Base-by-base conservation (phyloP, 2,329 filamentous ascomycete species). In the Aureobasidium sp. region DNA sequence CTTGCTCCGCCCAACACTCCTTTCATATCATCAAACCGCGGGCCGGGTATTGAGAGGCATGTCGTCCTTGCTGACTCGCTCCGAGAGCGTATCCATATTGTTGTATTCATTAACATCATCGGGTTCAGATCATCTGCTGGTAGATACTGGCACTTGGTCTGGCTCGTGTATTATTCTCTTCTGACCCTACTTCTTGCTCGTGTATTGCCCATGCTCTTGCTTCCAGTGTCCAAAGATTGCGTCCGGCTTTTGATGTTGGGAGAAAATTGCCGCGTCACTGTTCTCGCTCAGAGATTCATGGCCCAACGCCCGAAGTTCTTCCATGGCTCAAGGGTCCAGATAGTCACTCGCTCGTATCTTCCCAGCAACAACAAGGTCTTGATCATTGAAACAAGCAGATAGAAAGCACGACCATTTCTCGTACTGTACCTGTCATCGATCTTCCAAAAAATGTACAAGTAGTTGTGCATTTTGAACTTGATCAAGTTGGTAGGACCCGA, bases 1-100 rank as follows among this genome's bases (percentile, higher is more conserved):
- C 50, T 62, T 48, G 50, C 51, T 57, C 50, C 41, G 36, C 57
- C 37, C n/a, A 15, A 37, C 57, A 51, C 37, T 60, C 57, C 56
- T 60, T 60, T 60, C 44, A 60, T 10, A 26, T 42, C 29, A 41
- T 46, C 46, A 42, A 20, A 51, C 57, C 46, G 57, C 57, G 57
- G 57, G 57, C 46, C 57, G 57, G 57, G 26, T 50, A 51, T 51
- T 41, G 46, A 51, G 57, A 50, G 57, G 26, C 46, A 51, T 51
- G 27, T 60, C 42, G 46, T 60, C 34, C 26, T 51, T 51, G 46
- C 20, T 41, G 36, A 50, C 17, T 60, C 36, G 57, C 46, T 60
- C 44, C 34, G 46, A 50, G 57, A 60, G 57, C 57, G 46, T 47
- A 51, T 17, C 26, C n/a, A 46, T 51, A 60, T 39, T 42, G 17